Evolutionary conservation across 1,284 basidiomycete genomes (phyloP).

Genomic region (Phellopilus nigrolimitatus): DNA sequence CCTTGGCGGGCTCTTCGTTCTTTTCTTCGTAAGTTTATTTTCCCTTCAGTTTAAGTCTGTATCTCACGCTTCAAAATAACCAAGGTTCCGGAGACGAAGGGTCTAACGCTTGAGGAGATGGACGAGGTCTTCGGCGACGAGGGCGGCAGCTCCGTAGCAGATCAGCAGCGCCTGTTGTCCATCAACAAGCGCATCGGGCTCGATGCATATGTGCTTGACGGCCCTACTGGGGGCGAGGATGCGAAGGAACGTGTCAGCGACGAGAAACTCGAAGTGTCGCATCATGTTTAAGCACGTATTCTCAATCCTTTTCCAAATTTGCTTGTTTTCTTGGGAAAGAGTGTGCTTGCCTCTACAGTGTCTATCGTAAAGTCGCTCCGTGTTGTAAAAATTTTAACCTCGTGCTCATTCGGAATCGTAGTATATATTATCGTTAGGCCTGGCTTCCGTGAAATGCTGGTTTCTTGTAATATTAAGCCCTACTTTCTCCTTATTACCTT

Average conservation of each 20-base stretch:
- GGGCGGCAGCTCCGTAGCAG: constrained; percentile 44
- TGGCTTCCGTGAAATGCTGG: no score
- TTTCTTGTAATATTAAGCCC: no score
- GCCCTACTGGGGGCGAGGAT: not conserved
- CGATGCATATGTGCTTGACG: constrained; percentile 23
- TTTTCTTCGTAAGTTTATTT: constrained; percentile 47
- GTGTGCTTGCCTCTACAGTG: no score
- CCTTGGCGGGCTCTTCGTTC: constrained; percentile 56
- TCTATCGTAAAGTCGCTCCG: no score
- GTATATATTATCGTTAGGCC: no score
- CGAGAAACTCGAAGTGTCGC: constrained; percentile 6
- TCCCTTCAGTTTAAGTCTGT: not conserved
- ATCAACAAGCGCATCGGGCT: constrained; percentile 60
- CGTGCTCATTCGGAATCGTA: no score
- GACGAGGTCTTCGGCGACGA: constrained; percentile 59
- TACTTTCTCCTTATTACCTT: no score
- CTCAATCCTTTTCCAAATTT: no score
- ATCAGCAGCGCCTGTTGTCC: constrained; percentile 48
- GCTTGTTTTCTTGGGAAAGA: no score
- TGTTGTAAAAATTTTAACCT: no score
- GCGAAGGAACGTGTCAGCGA: not conserved
- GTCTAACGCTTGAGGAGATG: constrained; percentile 66
- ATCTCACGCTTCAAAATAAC: constrained; percentile 1
- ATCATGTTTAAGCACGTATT: not conserved
- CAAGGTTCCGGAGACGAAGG: constrained; percentile 65